These are phyloP conservation scores for Leccinum holopus DNA, from an alignment of 1,284 basidiomycete genomes.

Conservation along the genomic window DNA sequence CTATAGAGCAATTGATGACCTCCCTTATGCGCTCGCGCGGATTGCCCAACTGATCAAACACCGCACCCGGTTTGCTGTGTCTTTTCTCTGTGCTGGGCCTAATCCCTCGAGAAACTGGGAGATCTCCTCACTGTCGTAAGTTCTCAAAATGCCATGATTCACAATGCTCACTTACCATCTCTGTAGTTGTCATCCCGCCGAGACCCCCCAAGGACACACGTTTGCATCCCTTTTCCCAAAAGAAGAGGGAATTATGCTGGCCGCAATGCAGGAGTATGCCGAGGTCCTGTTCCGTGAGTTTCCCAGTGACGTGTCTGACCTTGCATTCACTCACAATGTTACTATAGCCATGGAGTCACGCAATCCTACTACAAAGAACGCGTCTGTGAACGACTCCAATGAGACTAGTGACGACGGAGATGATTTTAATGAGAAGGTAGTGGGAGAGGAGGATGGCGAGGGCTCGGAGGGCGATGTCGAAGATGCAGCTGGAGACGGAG, in stretches of 20 bases:
- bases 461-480: no score
- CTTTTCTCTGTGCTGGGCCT: constrained; percentile 4
- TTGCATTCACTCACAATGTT: no score
- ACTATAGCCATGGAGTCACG: no score
- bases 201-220: background rate
- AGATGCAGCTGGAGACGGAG: no score
- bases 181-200: constrained; percentile 1
- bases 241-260: background rate
- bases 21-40: background rate
- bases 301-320: no score
- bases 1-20: constrained; percentile 5
- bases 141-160: background rate
- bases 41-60: background rate
- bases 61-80: background rate
- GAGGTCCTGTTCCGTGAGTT: constrained; percentile 5
- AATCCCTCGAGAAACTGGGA: constrained; percentile 8
- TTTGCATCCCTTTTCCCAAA: background rate
- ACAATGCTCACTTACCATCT: background rate
- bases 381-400: no score
- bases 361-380: no score
- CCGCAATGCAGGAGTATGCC: constrained; percentile 1
- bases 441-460: no score
- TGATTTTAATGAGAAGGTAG: no score
- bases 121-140: constrained; percentile 7
- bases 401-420: no score